Evolutionary conservation across 345 rosid species (phyloP).

Genomic region (Excoecaria cochinchinensis): DNA sequence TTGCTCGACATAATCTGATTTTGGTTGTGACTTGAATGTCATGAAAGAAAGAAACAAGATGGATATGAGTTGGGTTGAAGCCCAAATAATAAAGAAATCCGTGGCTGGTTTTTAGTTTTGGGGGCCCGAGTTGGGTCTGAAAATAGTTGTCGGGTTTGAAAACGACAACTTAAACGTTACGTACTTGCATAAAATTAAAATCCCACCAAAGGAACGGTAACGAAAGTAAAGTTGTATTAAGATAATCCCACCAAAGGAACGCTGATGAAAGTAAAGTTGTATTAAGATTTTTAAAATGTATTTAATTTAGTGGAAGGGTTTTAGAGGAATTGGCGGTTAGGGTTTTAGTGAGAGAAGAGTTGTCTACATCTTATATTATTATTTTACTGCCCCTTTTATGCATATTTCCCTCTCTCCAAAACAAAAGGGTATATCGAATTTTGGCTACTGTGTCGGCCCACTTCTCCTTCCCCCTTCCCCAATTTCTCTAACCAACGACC

Average conservation of each 20-base stretch:
- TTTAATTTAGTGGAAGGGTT: background rate
- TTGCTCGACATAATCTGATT: no score
- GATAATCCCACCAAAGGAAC: background rate
- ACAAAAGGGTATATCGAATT: background rate
- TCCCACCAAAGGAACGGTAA: background rate
- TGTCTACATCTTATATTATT: background rate
- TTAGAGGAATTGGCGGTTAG: constrained; percentile 14
- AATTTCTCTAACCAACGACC: background rate
- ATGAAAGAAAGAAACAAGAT: no score
- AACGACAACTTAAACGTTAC: no score
- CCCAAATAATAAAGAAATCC: no score
- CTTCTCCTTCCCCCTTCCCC: background rate
- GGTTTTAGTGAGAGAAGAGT: background rate
- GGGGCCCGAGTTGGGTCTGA: no score
- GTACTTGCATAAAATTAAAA: no score
- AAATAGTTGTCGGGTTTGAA: no score
- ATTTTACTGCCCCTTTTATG: background rate
- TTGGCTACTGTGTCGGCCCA: constrained; percentile 8
- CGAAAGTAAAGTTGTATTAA: background rate
- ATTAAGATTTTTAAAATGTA: background rate
- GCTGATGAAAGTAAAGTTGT: background rate
- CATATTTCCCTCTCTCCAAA: background rate
- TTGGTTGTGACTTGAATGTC: no score
- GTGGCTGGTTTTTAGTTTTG: no score
- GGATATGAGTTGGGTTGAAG: no score